Conservation (phyloP, 176 grass and related monocot species). For the Rhynchospora tenuis region DNA sequence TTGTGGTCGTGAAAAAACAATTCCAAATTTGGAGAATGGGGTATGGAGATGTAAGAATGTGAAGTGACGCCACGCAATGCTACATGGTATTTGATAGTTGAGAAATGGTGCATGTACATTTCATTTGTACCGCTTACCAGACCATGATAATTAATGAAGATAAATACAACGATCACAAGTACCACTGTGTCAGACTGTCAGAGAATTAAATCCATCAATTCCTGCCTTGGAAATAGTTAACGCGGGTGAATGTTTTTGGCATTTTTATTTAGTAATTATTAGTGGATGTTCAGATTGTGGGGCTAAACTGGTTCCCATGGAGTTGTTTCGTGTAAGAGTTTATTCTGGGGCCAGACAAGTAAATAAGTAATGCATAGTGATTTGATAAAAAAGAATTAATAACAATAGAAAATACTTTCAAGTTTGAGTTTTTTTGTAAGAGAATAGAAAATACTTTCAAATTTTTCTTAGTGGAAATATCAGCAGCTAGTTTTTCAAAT, state of each 20-base stretch:
- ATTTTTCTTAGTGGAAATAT: too few species aligned
- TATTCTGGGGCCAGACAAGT: background rate
- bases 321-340: background rate
- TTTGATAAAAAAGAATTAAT: too few species aligned
- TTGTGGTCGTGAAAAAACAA: background rate
- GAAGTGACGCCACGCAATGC: background rate
- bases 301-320: background rate
- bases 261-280: background rate
- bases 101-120: too few species aligned
- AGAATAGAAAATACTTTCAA: too few species aligned
- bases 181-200: slow-evolving; percentile 1
- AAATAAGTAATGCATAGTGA: background rate
- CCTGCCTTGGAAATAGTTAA: background rate
- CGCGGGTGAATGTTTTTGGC: background rate
- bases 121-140: background rate
- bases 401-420: too few species aligned
- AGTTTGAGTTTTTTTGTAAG: too few species aligned
- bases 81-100: too few species aligned
- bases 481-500: too few species aligned
- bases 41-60: background rate
- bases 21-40: background rate
- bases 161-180: background rate
- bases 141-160: background rate
- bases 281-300: background rate
- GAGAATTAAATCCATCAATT: background rate